Evolutionary conservation across 2,329 filamentous ascomycete genomes (phyloP), one percentile per base, ranked within the genome.

Genomic region (Alternaria solani): DNA sequence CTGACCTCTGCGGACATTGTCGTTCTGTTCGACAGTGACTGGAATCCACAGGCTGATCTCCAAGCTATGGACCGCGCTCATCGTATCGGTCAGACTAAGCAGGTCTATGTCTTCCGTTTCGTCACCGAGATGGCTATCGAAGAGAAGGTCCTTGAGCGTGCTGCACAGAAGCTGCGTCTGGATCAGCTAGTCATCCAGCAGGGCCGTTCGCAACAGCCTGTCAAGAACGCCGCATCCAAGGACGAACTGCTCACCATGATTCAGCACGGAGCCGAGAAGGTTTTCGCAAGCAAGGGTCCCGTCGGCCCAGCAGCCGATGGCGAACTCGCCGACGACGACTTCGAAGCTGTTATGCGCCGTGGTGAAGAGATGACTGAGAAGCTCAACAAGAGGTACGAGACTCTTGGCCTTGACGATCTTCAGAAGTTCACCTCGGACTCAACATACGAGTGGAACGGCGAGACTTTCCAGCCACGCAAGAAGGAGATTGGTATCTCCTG

Each of bases 21-120:
- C 59, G 88, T 99, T 30, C 87, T 99, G 7, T 99, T 95, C 74
- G 95, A 99, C 78, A 97, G 94, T 72, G 95, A 99, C 77, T 99
- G 95, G 95, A 98, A 97, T 74, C 95, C 95, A 9, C 95, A 99
- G 80, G 95, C 95, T 18, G 95, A 99, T 88, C 82, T 99, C 61
- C 95, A 99, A 79, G 95, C 95, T 57, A 99, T 99, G 95, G 95
- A 99, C 75, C 92, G 95, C 76, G 95, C 95, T 52, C 95, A 99
- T 82, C 93, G 95, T 81, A 99, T 99, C 70, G 95, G 95, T 39
- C 95, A 99, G 81, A 99, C 93, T 5, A 99, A 99, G 81, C 95
- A 99, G 77, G 95, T 99, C 11, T 87, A 94, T 43, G 95, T 99
- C 4, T 99, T 97, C 82, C 88, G 95, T 61, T 97, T 99, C 71